Evolutionary conservation across 257 asterid genomes (phyloP), one percentile per base, ranked within the genome.

Genomic region (Ehretia macrophylla): DNA sequence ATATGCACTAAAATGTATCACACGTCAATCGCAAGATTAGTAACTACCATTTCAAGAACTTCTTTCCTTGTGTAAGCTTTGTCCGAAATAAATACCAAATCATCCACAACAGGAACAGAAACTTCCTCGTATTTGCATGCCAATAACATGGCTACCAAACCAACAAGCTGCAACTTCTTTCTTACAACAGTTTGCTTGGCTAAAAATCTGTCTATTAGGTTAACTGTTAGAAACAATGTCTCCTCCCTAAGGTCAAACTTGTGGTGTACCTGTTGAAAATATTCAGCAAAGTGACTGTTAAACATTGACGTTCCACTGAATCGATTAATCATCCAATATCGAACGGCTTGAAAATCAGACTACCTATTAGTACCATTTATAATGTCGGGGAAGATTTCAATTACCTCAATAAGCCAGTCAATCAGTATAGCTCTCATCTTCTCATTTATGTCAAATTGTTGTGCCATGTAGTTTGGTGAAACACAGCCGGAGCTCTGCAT

Each of bases 91-190:
- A 85, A 81, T 17, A 91, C 70, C 63, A 91, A 56, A 71, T 91
- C 98, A 58, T 85, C 97, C 8, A 91, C 98, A 10, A 85, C 78
- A 0, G 97, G 98, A 11, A 84, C 95, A 2, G 88, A 79, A 47
- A 91, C 93, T 51, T 91, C 98, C 79, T 91, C 98, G 14, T 91
- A 91, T 65, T 91, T 91, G 90, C 95, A 85, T 1, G 98, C 97
- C 38, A 91, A 66, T 45, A 91, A 85, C 96, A 88, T 62, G 6
- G 98, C 98, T 12, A 88, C 96, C 21, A 91, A 63, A 5, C 97
- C 98, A 11, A 91, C 95, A 5, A 91, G 92, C 84, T 91, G 98
- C 60, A 91, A 64, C 75, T 85, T 91, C 74, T 88, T 88, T 55
- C 95, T 71, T 11, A 77, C 95, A 8, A 91, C 85, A 5, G 82